These are phyloP conservation scores for Fusarium sp. DNA, from an alignment of 2,329 filamentous ascomycete species.

Conservation along the genomic window DNA sequence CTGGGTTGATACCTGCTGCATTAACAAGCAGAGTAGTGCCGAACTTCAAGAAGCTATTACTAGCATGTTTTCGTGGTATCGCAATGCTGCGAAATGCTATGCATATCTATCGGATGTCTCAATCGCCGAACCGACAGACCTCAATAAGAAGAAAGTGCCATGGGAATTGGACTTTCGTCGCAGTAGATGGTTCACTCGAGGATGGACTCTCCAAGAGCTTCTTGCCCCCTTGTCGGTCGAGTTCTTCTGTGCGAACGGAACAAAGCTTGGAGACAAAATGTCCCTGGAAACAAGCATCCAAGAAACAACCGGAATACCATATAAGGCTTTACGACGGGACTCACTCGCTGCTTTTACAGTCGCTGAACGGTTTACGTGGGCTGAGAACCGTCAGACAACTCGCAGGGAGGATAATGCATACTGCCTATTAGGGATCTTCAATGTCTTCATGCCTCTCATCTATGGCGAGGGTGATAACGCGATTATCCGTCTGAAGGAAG, in stretches of 20 bases:
- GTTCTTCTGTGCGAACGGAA: constrained; percentile 13
- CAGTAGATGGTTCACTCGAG: constrained; percentile 20
- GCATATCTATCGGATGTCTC: constrained; percentile 36
- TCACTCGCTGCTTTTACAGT: constrained; percentile 4
- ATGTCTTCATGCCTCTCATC: constrained; percentile 45
- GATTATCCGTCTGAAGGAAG: constrained; percentile 46
- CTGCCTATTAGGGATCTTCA: constrained; percentile 49
- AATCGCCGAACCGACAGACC: not conserved
- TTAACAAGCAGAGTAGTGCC: constrained; percentile 32
- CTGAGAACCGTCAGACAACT: constrained; percentile 41
- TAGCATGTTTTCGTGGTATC: constrained; percentile 37
- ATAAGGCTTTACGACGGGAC: constrained; percentile 1
- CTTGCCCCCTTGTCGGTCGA: constrained; percentile 25
- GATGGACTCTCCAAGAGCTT: constrained; percentile 24
- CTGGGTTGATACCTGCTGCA: constrained; percentile 37
- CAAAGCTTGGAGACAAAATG: constrained; percentile 10
- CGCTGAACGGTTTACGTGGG: constrained; percentile 48
- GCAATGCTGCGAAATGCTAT: constrained; percentile 21
- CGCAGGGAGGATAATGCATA: constrained; percentile 47
- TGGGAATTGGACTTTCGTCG: constrained; percentile 1
- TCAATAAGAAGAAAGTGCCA: not conserved
- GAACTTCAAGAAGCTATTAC: constrained; percentile 35
- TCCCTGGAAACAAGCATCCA: not conserved
- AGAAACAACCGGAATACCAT: not conserved
- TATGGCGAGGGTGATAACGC: constrained; percentile 47